These are phyloP conservation scores for Tylopilus cervinicoccineus DNA, from an alignment of 768 basidiomycete genomes.

Conservation along the genomic window DNA sequence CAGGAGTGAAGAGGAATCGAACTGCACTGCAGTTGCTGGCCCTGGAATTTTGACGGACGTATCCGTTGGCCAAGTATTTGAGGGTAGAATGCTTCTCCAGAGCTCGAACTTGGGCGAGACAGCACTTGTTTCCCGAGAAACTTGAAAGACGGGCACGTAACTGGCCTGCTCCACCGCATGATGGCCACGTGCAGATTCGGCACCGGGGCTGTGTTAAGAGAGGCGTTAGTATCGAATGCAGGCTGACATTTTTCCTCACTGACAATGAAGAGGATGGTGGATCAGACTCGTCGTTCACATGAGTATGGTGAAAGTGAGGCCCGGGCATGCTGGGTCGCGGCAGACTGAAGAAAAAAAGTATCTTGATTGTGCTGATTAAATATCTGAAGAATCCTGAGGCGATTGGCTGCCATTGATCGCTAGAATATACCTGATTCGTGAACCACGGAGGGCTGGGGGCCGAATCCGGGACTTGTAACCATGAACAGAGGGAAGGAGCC, in stretches of 20 bases:
- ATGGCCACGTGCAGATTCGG: background rate
- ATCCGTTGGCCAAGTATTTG: background rate
- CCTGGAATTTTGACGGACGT: background rate
- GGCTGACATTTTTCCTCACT: constrained; percentile 4
- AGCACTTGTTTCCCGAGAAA: background rate
- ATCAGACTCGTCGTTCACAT: background rate
- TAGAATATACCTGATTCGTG: background rate
- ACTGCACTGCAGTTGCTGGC: background rate
- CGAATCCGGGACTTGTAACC: constrained; percentile 5
- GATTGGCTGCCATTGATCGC: constrained; percentile 12
- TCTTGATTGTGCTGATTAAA: constrained; percentile 4
- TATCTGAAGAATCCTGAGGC: background rate
- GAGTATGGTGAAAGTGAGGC: background rate
- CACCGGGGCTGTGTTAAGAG: constrained; percentile 3
- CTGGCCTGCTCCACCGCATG: background rate
- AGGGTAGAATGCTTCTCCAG: background rate
- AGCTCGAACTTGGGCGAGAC: background rate
- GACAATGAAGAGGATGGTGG: constrained; percentile 1
- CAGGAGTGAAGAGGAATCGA: background rate
- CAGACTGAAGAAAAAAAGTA: background rate
- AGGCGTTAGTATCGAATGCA: constrained; percentile 6
- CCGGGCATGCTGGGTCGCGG: constrained; percentile 8
- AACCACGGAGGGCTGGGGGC: background rate
- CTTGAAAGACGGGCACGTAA: background rate
- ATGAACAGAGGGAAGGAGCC: background rate